Conservation (phyloP, 2,329 filamentous ascomycete genomes). For the Neonectria magnoliae region DNA sequence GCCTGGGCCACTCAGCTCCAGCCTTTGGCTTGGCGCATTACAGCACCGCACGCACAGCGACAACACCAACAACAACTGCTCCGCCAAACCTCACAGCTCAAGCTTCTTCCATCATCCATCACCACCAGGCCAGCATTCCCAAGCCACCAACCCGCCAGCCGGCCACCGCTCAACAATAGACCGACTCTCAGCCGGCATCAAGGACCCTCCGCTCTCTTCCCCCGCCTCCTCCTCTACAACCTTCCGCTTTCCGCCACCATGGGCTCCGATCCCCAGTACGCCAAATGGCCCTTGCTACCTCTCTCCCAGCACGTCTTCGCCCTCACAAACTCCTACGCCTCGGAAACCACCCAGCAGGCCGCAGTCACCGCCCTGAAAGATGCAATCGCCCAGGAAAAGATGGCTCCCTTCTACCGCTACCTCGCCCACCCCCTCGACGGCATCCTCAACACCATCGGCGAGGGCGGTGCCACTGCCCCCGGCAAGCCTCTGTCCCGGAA, state of each 20-base stretch:
- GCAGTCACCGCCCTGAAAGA: constrained; percentile 81
- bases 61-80: constrained; percentile 32
- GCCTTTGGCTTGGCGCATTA: constrained; percentile 38
- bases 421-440: constrained; percentile 85
- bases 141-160: background rate
- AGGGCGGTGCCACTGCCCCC: constrained; percentile 61
- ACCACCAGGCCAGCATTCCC: constrained; percentile 23
- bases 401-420: constrained; percentile 88
- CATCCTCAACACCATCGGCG: constrained; percentile 80
- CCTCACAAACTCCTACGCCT: constrained; percentile 81
- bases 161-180: background rate
- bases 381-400: constrained; percentile 84
- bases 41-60: constrained; percentile 21
- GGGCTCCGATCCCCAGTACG: constrained; percentile 85
- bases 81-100: constrained; percentile 33
- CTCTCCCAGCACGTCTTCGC: constrained; percentile 88
- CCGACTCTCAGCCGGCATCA: background rate
- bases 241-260: constrained; percentile 58
- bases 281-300: constrained; percentile 83
- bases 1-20: constrained; percentile 33
- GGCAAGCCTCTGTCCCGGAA: constrained; percentile 73
- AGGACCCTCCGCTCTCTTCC: constrained; percentile 11
- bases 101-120: constrained; percentile 42
- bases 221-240: constrained; percentile 39
- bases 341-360: constrained; percentile 72